Conservation (phyloP, 2,329 filamentous ascomycete species). For the Graphilbum sp. region DNA sequence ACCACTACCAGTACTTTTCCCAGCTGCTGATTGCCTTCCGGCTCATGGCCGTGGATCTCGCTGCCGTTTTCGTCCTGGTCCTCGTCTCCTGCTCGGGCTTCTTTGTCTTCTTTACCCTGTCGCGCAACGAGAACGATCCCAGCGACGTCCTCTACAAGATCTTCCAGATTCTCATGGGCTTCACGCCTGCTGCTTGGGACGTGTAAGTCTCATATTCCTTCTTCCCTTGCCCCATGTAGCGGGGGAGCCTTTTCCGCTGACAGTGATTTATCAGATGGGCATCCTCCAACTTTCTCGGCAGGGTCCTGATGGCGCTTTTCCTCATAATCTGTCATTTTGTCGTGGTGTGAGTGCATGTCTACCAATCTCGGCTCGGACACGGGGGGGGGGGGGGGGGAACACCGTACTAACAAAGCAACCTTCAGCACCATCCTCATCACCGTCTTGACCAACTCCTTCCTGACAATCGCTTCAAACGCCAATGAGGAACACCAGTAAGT, state of each 20-base stretch:
- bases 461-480: conserved; percentile 84
- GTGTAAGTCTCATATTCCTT: conserved; percentile 32
- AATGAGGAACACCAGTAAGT: conserved; percentile 69
- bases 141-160: conserved; percentile 71
- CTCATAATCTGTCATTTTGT: conserved; percentile 92
- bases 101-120: conserved; percentile 84
- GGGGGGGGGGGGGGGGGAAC: too few relatives aligned
- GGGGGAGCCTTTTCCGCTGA: too few relatives aligned
- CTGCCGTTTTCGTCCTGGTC: conserved; percentile 71
- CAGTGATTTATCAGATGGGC: conserved; percentile 33
- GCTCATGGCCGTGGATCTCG: conserved; percentile 80
- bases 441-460: conserved; percentile 92
- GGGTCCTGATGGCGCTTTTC: conserved; percentile 60
- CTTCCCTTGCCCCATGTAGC: too few relatives aligned
- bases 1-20: conserved; percentile 93
- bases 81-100: conserved; percentile 85
- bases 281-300: conserved; percentile 63
- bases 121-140: conserved; percentile 53
- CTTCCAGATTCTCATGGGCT: conserved; percentile 91
- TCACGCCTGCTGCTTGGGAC: conserved; percentile 89
- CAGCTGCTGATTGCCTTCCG: conserved; percentile 87
- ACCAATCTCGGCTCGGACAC: too few relatives aligned
- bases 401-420: background rate
- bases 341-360: conserved; percentile 43
- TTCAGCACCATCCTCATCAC: conserved; percentile 76